These are phyloP conservation scores for Protostelium mycophagum DNA, from an alignment of 78 protist genomes.

Conservation along the genomic window DNA sequence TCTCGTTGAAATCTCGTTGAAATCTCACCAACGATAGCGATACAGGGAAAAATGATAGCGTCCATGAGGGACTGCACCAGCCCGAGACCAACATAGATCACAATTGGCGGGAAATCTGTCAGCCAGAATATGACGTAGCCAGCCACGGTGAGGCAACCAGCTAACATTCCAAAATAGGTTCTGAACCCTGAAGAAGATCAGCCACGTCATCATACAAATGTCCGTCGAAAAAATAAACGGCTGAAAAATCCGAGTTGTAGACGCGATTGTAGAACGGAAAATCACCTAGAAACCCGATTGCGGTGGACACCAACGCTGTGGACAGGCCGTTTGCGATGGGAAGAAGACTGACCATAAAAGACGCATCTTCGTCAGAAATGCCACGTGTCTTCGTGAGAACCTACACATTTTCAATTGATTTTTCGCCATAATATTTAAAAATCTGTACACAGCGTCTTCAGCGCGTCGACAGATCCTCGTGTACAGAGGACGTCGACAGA, in stretches of 20 bases:
- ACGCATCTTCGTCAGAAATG: background rate
- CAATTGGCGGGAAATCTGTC: background rate
- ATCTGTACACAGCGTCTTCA: background rate
- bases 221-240: no score
- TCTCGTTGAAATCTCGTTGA: no score
- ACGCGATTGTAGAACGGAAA: no score
- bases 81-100: background rate
- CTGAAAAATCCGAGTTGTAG: no score
- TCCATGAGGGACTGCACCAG: background rate
- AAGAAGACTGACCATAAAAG: background rate
- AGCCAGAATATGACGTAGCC: background rate
- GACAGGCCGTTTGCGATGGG: background rate
- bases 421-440: no score
- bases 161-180: background rate
- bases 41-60: background rate
- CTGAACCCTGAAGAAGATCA: background rate
- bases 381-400: background rate
- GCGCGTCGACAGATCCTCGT: background rate
- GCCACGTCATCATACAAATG: no score
- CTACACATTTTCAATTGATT: background rate
- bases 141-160: background rate
- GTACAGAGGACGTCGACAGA: background rate
- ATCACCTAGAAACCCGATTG: background rate
- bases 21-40: background rate
- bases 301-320: background rate